Evolutionary conservation across 257 asterid genomes (phyloP).

Genomic region (Solanum virginianum): DNA sequence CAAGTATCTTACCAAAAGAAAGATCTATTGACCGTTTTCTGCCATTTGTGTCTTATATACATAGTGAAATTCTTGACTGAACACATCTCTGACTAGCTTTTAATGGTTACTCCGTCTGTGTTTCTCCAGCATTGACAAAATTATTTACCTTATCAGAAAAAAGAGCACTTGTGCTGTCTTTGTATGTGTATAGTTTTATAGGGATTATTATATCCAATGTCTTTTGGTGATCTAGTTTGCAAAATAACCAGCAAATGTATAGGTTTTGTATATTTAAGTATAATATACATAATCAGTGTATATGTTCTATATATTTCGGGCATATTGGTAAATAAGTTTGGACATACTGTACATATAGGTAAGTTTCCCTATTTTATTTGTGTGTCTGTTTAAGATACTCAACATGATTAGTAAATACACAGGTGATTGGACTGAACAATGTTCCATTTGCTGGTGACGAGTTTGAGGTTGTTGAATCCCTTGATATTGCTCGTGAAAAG

Average conservation of each 20-base stretch:
- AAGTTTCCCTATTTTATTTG: not conserved
- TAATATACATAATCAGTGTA: not conserved
- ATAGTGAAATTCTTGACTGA: not conserved
- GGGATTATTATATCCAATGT: not conserved
- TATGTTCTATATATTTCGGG: not conserved
- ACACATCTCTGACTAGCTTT: not conserved
- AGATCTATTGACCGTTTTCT: not conserved
- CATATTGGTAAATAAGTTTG: not conserved
- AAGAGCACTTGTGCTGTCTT: not conserved
- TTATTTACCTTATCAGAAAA: not conserved
- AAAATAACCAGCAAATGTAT: not conserved
- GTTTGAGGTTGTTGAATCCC: conserved; percentile 83
- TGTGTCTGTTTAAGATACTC: not conserved
- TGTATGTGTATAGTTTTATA: not conserved
- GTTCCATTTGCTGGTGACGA: conserved; percentile 97
- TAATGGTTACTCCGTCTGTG: not conserved
- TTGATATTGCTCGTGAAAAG: conserved; percentile 76
- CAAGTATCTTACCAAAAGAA: not conserved
- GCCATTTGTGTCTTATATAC: not conserved
- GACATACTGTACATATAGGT: not conserved
- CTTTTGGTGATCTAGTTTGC: not conserved
- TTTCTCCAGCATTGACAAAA: not conserved
- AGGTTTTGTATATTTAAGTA: not conserved
- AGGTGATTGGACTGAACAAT: conserved; percentile 85
- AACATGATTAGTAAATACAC: conserved; percentile 3